Percentiles rank a stretch among this genome's conserved stretches.
Conservation (phyloP, 2,329 filamentous ascomycete genomes). For the Exophiala dermatitidis region DNA sequence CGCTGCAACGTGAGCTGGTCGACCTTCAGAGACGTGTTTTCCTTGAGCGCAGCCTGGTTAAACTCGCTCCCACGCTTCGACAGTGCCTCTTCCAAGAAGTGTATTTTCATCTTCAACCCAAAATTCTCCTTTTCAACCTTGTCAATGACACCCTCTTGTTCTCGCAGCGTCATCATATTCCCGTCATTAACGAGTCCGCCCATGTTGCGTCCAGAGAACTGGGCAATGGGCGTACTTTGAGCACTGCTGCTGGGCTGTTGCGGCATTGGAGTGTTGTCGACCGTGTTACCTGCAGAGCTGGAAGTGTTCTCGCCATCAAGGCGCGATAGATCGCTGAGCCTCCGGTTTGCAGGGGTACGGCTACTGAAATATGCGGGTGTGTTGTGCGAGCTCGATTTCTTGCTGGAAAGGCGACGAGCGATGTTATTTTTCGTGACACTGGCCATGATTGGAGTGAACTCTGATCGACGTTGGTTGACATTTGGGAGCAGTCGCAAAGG, state of each 20-base stretch:
- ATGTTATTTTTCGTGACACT: slow-evolving; percentile 63
- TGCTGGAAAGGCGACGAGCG: slow-evolving; percentile 51
- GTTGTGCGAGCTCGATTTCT: slow-evolving; percentile 50
- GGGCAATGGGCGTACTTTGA: slow-evolving; percentile 72
- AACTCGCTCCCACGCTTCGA: slow-evolving; percentile 82
- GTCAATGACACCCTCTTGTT: slow-evolving; percentile 90
- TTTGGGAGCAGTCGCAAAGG: slow-evolving; percentile 65
- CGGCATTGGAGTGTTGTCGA: slow-evolving; percentile 66
- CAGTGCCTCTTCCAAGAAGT: slow-evolving; percentile 88
- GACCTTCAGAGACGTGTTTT: slow-evolving; percentile 94
- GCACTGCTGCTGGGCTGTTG: slow-evolving; percentile 74
- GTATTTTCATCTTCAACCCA: slow-evolving; percentile 90
- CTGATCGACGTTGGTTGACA: slow-evolving; percentile 51
- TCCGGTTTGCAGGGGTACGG: slow-evolving; percentile 66
- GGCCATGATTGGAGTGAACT: slow-evolving; percentile 93
- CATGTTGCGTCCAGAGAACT: slow-evolving; percentile 56
- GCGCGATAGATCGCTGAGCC: slow-evolving; percentile 62
- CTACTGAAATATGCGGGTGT: slow-evolving; percentile 65
- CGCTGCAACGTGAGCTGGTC: slow-evolving; percentile 82
- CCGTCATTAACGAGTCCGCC: slow-evolving; percentile 71
- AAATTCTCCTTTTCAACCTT: slow-evolving; percentile 98
- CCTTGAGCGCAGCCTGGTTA: slow-evolving; percentile 79
- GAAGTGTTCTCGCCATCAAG: slow-evolving; percentile 59
- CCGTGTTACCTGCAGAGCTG: slow-evolving; percentile 54
- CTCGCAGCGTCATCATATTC: slow-evolving; percentile 82